Evolutionary conservation across 768 basidiomycete genomes (phyloP).

Genomic region (Amanita rimosa): DNA sequence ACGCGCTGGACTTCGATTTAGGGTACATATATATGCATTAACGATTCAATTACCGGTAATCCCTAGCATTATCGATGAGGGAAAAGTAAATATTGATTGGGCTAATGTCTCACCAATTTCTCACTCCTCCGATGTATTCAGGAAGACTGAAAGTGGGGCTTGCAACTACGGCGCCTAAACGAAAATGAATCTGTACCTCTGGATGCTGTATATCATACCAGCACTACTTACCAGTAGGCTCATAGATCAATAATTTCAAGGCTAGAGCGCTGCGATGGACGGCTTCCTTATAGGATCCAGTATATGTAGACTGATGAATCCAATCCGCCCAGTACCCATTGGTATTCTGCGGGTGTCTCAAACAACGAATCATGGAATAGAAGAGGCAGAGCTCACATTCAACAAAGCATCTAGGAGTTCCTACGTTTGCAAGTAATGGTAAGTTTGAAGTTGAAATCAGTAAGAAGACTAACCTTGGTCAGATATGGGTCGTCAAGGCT

Average conservation of each 20-base stretch:
- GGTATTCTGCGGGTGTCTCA: conserved; percentile 34
- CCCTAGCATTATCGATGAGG: conserved; percentile 24
- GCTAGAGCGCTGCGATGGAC: conserved; percentile 91
- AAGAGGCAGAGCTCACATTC: conserved; percentile 24
- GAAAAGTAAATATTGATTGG: neutral
- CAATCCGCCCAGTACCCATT: conserved; percentile 80
- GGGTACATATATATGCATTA: neutral
- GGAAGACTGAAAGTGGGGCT: conserved; percentile 94
- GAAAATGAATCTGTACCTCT: conserved; percentile 1
- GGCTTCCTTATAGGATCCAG: conserved; percentile 91
- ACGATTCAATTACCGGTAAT: conserved; percentile 40
- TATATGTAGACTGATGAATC: conserved; percentile 84
- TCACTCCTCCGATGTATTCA: conserved; percentile 80
- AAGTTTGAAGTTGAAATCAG: neutral
- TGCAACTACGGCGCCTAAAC: conserved; percentile 79
- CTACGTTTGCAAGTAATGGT: conserved; percentile 15
- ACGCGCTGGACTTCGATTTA: conserved; percentile 34
- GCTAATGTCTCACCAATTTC: conserved; percentile 58
- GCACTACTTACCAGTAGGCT: conserved; percentile 56
- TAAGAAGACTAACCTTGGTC: conserved; percentile 33
- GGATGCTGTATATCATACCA: neutral
- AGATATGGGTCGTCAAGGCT: conserved; percentile 57
- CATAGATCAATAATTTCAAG: conserved; percentile 85
- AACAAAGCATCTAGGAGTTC: conserved; percentile 48
- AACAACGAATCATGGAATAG: neutral